These are phyloP conservation scores for Craterostigma plantagineum DNA, from an alignment of 257 asterid species.

Conservation along the genomic window DNA sequence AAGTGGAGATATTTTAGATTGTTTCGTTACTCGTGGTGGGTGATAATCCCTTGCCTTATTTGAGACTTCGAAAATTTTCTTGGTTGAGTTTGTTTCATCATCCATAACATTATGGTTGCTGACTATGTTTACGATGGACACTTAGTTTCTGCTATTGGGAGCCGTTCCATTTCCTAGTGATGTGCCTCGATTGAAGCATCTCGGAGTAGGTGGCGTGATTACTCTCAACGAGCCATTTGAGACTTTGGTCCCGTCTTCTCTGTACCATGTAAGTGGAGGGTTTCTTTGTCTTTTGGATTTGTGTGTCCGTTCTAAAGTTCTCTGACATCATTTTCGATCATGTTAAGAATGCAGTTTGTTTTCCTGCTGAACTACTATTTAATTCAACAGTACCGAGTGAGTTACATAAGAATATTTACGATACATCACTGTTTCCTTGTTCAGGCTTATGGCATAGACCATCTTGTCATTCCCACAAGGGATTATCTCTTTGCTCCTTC, in stretches of 20 bases:
- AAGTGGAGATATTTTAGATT: too few species aligned
- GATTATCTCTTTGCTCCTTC: constrained; percentile 96
- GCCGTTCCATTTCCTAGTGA: constrained; percentile 95
- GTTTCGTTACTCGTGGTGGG: too few species aligned
- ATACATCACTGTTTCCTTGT: constrained; percentile 9
- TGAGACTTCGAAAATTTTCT: too few species aligned
- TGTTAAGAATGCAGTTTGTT: too few species aligned
- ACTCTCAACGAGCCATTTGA: constrained; percentile 73
- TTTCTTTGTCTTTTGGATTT: too few species aligned
- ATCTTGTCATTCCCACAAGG: constrained; percentile 86
- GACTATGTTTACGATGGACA: background rate
- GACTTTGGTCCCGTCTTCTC: constrained; percentile 74
- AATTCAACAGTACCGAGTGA: background rate
- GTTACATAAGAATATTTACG: constrained; percentile 3
- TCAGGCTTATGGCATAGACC: constrained; percentile 83
- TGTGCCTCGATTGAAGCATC: constrained; percentile 67
- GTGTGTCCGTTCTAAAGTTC: too few species aligned
- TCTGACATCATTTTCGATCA: background rate
- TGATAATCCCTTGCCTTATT: too few species aligned
- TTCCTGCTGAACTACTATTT: background rate
- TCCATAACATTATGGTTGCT: too few species aligned
- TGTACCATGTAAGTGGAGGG: constrained; percentile 56
- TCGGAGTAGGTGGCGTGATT: constrained; percentile 69
- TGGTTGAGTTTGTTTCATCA: too few species aligned
- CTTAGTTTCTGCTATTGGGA: constrained; percentile 61